phyloP scores from a whole-genome alignment of 306 rosid genomes.

The Prunus armeniaca region DNA sequence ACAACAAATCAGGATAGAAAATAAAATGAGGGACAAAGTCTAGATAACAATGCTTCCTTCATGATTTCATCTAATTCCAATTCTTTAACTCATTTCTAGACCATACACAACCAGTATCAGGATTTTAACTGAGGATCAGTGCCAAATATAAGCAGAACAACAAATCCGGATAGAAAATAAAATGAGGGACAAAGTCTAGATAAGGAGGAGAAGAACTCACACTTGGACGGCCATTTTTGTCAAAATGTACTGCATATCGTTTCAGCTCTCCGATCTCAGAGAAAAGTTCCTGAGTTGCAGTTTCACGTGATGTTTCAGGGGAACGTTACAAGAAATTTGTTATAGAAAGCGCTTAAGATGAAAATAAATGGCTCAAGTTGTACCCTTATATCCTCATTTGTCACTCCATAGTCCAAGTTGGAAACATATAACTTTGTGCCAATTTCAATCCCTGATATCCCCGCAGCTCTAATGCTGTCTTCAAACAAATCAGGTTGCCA shows the following conservation, averaged over 20 bases:
- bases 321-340: constrained; percentile 40
- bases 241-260: constrained; percentile 88
- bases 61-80: background rate
- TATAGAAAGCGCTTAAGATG: constrained; percentile 45
- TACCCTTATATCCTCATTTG: constrained; percentile 99
- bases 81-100: background rate
- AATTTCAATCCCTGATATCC: constrained; percentile 80
- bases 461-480: constrained; percentile 97
- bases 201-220: constrained; percentile 44
- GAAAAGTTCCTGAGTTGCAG: constrained; percentile 89
- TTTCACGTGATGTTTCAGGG: constrained; percentile 55
- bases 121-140: background rate
- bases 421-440: constrained; percentile 93
- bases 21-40: background rate
- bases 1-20: background rate
- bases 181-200: background rate
- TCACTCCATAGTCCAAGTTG: constrained; percentile 92
- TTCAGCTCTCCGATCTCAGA: constrained; percentile 86
- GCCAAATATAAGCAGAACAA: background rate
- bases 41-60: background rate
- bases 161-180: background rate
- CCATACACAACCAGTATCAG: background rate
- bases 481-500: constrained; percentile 92
- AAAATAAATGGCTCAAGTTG: constrained; percentile 43
- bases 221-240: constrained; percentile 81